These are phyloP conservation scores for Vigna reflexopilosa DNA, from an alignment of 306 rosid genomes.

Conservation along the genomic window DNA sequence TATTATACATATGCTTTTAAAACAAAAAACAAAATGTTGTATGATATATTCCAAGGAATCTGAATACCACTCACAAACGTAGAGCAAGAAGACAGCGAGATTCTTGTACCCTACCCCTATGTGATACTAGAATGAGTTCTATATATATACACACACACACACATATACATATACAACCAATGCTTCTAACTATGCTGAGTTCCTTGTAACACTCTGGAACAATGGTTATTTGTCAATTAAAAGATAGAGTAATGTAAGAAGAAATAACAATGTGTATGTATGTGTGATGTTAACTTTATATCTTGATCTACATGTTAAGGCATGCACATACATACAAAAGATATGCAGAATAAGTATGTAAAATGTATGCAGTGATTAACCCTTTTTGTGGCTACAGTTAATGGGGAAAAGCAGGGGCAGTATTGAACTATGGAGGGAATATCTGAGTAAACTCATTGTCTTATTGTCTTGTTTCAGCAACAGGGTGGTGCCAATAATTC, in stretches of 20 bases:
- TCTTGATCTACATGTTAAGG: background rate
- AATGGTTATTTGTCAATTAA: background rate
- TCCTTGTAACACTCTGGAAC: background rate
- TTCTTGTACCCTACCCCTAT: constrained; percentile 18
- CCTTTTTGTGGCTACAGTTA: background rate
- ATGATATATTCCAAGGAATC: constrained; percentile 35
- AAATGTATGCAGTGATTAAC: background rate
- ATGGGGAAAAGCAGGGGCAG: constrained; percentile 32
- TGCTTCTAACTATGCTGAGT: background rate
- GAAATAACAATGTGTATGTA: background rate
- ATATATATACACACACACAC: background rate
- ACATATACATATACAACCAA: background rate
- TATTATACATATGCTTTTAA: background rate
- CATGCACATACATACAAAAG: background rate
- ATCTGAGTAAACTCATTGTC: background rate
- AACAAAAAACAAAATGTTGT: background rate
- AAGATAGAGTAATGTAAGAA: background rate
- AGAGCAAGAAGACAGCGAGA: constrained; percentile 37
- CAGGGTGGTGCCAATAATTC: constrained; percentile 8
- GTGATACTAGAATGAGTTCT: background rate
- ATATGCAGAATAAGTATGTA: background rate
- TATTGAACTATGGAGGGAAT: constrained; percentile 19
- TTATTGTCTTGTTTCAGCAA: constrained; percentile 21
- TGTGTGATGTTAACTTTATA: background rate
- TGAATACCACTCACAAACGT: constrained; percentile 21